Evolutionary conservation across 495 filamentous ascomycete genomes (phyloP).

Genomic region (Neurospora sp.): DNA sequence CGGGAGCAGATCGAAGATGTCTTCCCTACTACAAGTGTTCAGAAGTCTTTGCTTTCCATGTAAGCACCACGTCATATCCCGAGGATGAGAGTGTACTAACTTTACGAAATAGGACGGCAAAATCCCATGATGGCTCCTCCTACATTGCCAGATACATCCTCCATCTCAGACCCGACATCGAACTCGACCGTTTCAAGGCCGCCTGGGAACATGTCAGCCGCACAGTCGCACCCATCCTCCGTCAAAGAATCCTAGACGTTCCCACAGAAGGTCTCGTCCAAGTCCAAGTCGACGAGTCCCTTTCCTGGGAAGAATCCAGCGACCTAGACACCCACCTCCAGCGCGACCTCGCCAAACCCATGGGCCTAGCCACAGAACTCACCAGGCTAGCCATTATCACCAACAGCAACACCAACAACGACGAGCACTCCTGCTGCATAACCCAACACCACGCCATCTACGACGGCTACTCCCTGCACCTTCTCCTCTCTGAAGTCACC

Average conservation of each 20-base stretch:
- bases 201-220: slow-evolving; percentile 39
- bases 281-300: neutral
- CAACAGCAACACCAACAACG: neutral
- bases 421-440: slow-evolving; percentile 30
- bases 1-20: slow-evolving; percentile 40
- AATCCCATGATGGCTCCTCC: slow-evolving; percentile 28
- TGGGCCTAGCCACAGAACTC: slow-evolving; percentile 2
- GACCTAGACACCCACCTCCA: neutral
- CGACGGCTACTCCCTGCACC: slow-evolving; percentile 50
- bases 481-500: slow-evolving; percentile 13
- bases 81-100: slow-evolving; percentile 8
- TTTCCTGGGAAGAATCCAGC: neutral
- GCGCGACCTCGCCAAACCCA: neutral
- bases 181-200: slow-evolving; percentile 31
- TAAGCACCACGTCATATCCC: neutral
- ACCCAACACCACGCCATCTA: slow-evolving; percentile 56
- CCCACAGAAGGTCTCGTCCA: slow-evolving; percentile 13
- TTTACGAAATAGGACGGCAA: slow-evolving; percentile 41
- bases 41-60: neutral
- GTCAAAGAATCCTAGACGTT: slow-evolving; percentile 50
- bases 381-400: slow-evolving; percentile 15
- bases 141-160: slow-evolving; percentile 35
- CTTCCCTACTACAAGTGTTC: slow-evolving; percentile 30
- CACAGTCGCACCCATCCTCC: slow-evolving; percentile 37
- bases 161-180: slow-evolving; percentile 28